Evolutionary conservation across 768 basidiomycete genomes (phyloP), one percentile per base, ranked within the genome.

Genomic region (Phylloporus arenicola): DNA sequence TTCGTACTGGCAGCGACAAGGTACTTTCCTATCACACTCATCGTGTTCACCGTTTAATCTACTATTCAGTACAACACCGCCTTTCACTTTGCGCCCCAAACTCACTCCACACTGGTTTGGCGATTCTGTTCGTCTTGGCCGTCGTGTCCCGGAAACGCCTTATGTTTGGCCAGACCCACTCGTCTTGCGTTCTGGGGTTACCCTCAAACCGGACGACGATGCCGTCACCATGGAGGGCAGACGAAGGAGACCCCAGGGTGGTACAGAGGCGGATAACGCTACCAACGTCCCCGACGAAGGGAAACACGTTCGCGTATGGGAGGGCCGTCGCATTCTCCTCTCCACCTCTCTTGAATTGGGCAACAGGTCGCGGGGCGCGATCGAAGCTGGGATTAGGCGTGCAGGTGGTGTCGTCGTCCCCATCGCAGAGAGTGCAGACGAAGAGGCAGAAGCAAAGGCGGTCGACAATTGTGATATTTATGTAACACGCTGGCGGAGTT

Each of bases 51-150:
- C 10, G 4, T 19, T 45, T 54, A n/a, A 54, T 41, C 17, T n/a
- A 6, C 25, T 9, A 3, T 42, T 19, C 29, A n/a, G n/a, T 77
- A 75, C 59, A 63, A 70, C 29, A 74, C 70, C 3, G 75, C 77
- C 27, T 69, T 85, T 55, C 80, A 84, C 55, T 83, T 78, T 64
- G 76, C 80, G 45, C 65, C 77, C 3, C 69, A 76, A 43, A 83
- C 82, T 0, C 68, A 75, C 92, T 0, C 93, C 92, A 0, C 89
- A 93, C 55, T 96, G 93, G 92, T 93, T 93, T 52, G 88, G 92
- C 58, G 90, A 92, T 56, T 76, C 77, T 3, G 75, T 87, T 20
- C 74, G 79, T 13, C 70, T 89, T 13, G 82, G 80, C 4, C 65
- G 76, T 12, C 68, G 68, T 8, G 65, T 88, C 9, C 72, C 77